Evolutionary conservation across 2,329 filamentous ascomycete species (phyloP).

Genomic region (Cytospora schulzeri): DNA sequence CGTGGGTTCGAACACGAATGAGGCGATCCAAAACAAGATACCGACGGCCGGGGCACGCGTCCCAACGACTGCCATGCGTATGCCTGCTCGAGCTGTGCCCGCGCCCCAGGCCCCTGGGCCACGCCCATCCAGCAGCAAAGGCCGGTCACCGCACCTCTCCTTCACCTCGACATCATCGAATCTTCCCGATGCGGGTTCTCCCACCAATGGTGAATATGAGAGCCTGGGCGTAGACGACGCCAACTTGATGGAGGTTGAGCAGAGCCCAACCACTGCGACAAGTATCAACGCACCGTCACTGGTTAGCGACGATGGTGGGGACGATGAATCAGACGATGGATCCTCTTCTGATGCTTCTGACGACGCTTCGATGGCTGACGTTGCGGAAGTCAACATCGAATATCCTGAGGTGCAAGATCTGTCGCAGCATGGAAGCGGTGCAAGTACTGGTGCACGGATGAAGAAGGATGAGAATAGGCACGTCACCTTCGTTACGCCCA

Average conservation of each 20-base stretch:
- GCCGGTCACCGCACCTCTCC: slow-evolving; percentile 44
- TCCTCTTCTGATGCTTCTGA: slow-evolving; percentile 63
- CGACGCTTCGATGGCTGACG: slow-evolving; percentile 59
- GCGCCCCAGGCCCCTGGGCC: slow-evolving; percentile 49
- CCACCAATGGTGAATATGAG: slow-evolving; percentile 29
- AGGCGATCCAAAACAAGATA: slow-evolving; percentile 26
- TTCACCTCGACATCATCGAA: slow-evolving; percentile 35
- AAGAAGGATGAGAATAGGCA: slow-evolving; percentile 58
- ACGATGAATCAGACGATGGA: slow-evolving; percentile 69
- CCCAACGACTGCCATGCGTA: slow-evolving; percentile 51
- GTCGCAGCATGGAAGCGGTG: slow-evolving; percentile 45
- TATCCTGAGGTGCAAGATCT: slow-evolving; percentile 48
- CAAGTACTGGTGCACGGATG: slow-evolving; percentile 43
- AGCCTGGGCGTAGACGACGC: slow-evolving; percentile 46
- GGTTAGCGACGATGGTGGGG: slow-evolving; percentile 79
- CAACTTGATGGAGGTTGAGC: slow-evolving; percentile 54
- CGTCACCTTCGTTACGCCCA: slow-evolving; percentile 56
- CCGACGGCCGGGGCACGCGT: slow-evolving; percentile 38
- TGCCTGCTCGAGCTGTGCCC: slow-evolving; percentile 60
- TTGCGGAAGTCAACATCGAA: slow-evolving; percentile 64
- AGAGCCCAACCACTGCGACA: slow-evolving; percentile 69
- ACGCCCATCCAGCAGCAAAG: slow-evolving; percentile 62
- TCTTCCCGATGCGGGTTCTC: neutral
- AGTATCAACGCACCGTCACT: slow-evolving; percentile 79
- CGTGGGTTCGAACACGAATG: slow-evolving; percentile 31